Base-by-base conservation (phyloP, 148 eudicot genomes). In the Heliamphora exappendiculata region DNA sequence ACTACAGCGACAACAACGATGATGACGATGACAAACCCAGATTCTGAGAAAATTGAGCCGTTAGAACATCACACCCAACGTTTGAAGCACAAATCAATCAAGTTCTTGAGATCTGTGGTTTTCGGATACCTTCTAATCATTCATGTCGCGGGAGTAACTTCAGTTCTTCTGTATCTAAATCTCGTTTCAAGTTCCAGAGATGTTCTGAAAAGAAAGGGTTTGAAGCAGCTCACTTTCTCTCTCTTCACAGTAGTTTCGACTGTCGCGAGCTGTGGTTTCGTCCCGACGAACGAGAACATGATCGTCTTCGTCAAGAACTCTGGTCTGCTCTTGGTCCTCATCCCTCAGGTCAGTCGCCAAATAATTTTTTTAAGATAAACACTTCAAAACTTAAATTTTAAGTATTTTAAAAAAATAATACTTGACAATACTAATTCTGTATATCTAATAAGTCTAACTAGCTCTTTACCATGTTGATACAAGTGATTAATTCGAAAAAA, bases 201-300 rank as follows among this genome's bases (percentile, higher is more conserved):
- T 6, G 83, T 89, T 0, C 86, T 93, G 0, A 78, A 74, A 26
- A 75, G 65, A 2, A 93, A 93, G 75, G 89, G 86, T 19, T 67
- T 93, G 4, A 79, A 84, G 29, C 29, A 64, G 20, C 44, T 28
- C 55, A 85, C 82, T 1, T 90, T 90, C 58, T 79, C 91, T 0
- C 3, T 85, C 10, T 93, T 91, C 80, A 82, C 89, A 7, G 75
- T 80, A 0, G 86, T 89, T 55, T 93, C 98, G 5, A 88, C 91
- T 1, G 91, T 91, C 14, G 64, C 93, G 11, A 93, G 85, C 42
- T 93, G 98, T 76, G 98, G 98, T 7, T 93, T 82, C 57, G 55
- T 86, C 1, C 98, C 98, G 6, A 91, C 91, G 6, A 88, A 91
- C 53, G 98, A 93, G 59, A 93, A 88, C 87, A 91, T 93, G 98